Evolutionary conservation across 768 basidiomycete genomes (phyloP), one percentile per base, ranked within the genome.

Genomic region (Tubosaeta sp.): DNA sequence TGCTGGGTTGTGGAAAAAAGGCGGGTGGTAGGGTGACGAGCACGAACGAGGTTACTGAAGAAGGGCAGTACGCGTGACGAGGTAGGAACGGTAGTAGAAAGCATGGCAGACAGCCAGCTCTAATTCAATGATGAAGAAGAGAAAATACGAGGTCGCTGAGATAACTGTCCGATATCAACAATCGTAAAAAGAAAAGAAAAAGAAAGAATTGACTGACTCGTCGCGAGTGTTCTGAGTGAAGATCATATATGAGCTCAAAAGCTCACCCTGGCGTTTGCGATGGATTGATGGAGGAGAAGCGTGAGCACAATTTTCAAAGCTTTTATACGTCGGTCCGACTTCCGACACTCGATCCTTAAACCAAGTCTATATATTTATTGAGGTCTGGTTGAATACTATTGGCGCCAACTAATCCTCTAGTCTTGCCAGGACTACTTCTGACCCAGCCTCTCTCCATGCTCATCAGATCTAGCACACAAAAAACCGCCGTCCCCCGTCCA

Each of bases 1-100:
- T 70, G 58, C 55, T 68, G 69, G 41, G 73, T 71, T 33, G 76
- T 69, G 60, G 83, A 83, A 64, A 86, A 82, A 53, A 74, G 70
- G 43, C 83, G 83, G 45, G 57, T 48, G 22, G 60, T 58, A 1
- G 57, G 67, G 16, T 66, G 55, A 42, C 48, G 62, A 31, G 49
- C 48, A 38, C 52, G 56, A 26, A 42, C 34, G 17, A 70, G 48
- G n/a, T 25, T 50, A 22, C 59, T 62, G 8, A 59, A 52, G 41
- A 38, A 60, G 13, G 54, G 60, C 1, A 61, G 35, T n/a, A 45
- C 41, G 13, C 59, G 52, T 12, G 43, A 41, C 7, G 58, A 55
- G 13, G 55, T 46, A 4, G 55, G 62, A 6, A 47, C 22, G 3
- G 50, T 38, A 4, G 26, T 43, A 4, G 54, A 31, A 22, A 65